phyloP scores from a whole-genome alignment of 805 yeast species.

The Candida morakotiae region DNA sequence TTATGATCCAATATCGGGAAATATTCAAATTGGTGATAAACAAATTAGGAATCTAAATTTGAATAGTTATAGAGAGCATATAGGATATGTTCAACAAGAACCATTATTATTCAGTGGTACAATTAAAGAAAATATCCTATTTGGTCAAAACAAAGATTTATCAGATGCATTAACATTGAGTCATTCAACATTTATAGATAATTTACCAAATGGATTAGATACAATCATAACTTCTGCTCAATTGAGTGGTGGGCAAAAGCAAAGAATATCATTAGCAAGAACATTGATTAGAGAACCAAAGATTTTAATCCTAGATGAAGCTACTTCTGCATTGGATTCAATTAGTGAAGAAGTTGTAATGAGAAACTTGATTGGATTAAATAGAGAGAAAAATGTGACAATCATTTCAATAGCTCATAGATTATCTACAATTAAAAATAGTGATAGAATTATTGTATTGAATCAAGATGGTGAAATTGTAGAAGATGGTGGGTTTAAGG shows the following conservation, averaged over 20 bases:
- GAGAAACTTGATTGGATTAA: slow-evolving; percentile 56
- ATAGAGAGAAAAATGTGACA: slow-evolving; percentile 54
- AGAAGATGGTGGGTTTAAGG: slow-evolving; percentile 45
- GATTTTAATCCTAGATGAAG: slow-evolving; percentile 85
- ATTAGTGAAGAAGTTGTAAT: slow-evolving; percentile 85
- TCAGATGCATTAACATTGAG: slow-evolving; percentile 62
- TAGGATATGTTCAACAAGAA: slow-evolving; percentile 93
- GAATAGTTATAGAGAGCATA: slow-evolving; percentile 63
- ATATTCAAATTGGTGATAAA: slow-evolving; percentile 59
- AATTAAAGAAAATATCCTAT: slow-evolving; percentile 74
- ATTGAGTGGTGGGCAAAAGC: slow-evolving; percentile 93
- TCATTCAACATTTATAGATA: slow-evolving; percentile 68
- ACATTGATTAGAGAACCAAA: slow-evolving; percentile 77
- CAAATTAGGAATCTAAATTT: slow-evolving; percentile 63
- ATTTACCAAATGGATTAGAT: slow-evolving; percentile 77
- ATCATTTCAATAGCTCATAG: slow-evolving; percentile 91
- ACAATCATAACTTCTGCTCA: slow-evolving; percentile 70
- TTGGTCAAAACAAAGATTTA: slow-evolving; percentile 65
- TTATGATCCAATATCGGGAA: slow-evolving; percentile 73
- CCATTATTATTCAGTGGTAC: slow-evolving; percentile 87
- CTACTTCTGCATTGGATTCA: slow-evolving; percentile 90
- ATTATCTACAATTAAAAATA: slow-evolving; percentile 78
- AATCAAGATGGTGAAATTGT: slow-evolving; percentile 55
- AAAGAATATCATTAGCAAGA: slow-evolving; percentile 86
- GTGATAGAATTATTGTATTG: slow-evolving; percentile 76